A percentile compares a stretch with the other conserved stretches of the same genome.
phyloP scores from a whole-genome alignment of 805 yeast species.

The Myxozyma monticola region DNA sequence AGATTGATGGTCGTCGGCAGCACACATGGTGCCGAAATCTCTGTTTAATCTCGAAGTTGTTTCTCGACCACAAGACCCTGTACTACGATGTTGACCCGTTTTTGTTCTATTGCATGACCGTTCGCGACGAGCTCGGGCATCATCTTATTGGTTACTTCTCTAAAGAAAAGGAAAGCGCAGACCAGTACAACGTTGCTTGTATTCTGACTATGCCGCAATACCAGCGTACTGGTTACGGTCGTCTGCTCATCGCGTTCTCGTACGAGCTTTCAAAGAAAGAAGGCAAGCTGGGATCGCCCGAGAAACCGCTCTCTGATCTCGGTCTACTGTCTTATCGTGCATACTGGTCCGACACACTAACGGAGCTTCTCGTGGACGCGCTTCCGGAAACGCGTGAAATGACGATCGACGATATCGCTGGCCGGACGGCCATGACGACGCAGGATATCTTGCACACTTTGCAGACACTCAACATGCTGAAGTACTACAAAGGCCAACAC shows the following conservation, averaged over 20 bases:
- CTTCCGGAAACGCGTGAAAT: conserved; percentile 38
- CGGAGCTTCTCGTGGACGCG: conserved; percentile 56
- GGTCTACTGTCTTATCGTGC: conserved; percentile 93
- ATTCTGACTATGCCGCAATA: conserved; percentile 93
- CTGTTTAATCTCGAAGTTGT: conserved; percentile 84
- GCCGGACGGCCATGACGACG: conserved; percentile 90
- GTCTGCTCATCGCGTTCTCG: conserved; percentile 86
- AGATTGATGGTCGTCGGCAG: conserved; percentile 94
- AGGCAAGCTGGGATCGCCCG: conserved; percentile 92
- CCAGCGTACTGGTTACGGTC: conserved; percentile 93
- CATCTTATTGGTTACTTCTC: conserved; percentile 96
- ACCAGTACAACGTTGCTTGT: conserved; percentile 94
- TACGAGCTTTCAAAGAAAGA: conserved; percentile 88
- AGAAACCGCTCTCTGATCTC: conserved; percentile 92
- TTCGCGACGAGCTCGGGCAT: conserved; percentile 85
- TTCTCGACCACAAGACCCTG: conserved; percentile 91
- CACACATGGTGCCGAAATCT: conserved; percentile 96
- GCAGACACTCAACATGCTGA: conserved; percentile 83
- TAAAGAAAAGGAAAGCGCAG: conserved; percentile 95
- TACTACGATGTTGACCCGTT: conserved; percentile 99
- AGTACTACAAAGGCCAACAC: conserved; percentile 95
- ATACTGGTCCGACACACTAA: conserved; percentile 90
- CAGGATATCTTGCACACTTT: conserved; percentile 92
- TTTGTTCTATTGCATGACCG: conserved; percentile 92
- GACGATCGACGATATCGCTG: conserved; percentile 87